Evolutionary conservation across 169 alveolate species (phyloP), one percentile per base, ranked within the genome.

Genomic region (Ichthyophthirius multifiliis): DNA sequence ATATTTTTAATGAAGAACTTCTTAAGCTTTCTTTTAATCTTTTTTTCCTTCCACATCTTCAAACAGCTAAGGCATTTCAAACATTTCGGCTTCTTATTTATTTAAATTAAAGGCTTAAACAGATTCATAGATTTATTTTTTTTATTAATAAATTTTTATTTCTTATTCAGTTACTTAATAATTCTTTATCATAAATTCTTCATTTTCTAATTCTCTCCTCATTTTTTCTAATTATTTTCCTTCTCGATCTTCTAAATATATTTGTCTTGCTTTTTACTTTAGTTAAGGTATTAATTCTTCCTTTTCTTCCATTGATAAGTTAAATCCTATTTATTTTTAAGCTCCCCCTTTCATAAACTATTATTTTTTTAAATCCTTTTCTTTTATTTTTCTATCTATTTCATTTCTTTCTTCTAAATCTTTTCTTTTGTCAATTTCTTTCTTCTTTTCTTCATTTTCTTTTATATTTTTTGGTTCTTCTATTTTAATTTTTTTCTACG

Each of bases 171-270:
- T 88, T 30, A 96, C 87, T 45, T 90, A 87, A n/a, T 90, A 84
- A 76, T 96, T 98, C 65, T 91, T 95, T 77, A 98, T 91, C 47
- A 94, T 81, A 48, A 96, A 83, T 85, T 97, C 95, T 41, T 99
- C 99, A 74, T 98, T 96, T 75, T 94, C 97, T 9, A 98, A 83
- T 79, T 96, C 86, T 76, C 97, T 97, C 83, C 90, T 89, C 23
- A 85, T 77, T 30, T 90, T 65, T 45, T 92, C 93, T 7, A 90
- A 47, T 82, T 94, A 88, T 55, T 89, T 89, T 65, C 77, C 88
- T 75, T 96, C 99, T 75, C 99, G 94, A 74, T 92, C 93, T 84
- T 95, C 97, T 83, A 98, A 88, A 87, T 98, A 98, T 44, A 95
- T 93, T 85, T 98, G 85, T 77, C 99, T 30, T 0, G 93, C 86